These are phyloP conservation scores for Neovahlkampfia damariscottae DNA, from an alignment of 78 protist species.

Conservation along the genomic window DNA sequence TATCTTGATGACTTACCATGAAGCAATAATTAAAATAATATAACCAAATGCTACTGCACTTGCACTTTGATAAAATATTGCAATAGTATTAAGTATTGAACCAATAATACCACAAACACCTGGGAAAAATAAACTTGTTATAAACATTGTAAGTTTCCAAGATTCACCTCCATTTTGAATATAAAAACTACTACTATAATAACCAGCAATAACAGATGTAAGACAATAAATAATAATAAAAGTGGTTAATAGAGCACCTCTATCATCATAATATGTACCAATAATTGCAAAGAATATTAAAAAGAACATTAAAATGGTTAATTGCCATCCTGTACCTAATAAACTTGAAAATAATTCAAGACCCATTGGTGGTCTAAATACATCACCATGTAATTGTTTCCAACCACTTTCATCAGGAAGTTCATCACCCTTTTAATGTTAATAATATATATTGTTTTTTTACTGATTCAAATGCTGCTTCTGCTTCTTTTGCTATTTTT, in stretches of 20 bases:
- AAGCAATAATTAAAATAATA: not conserved
- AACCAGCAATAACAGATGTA: slow-evolving; percentile 43
- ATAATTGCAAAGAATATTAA: slow-evolving; percentile 35
- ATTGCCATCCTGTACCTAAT: slow-evolving; percentile 61
- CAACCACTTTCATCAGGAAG: slow-evolving; percentile 59
- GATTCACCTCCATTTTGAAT: slow-evolving; percentile 14
- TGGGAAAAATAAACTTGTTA: slow-evolving; percentile 45
- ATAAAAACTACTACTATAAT: slow-evolving; percentile 25
- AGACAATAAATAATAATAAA: slow-evolving; percentile 36
- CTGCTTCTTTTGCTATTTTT: no score
- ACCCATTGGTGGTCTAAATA: slow-evolving; percentile 54
- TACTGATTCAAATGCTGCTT: no score
- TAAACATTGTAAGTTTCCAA: slow-evolving; percentile 57
- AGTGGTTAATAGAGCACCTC: slow-evolving; percentile 40
- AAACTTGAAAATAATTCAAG: slow-evolving; percentile 34
- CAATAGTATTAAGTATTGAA: slow-evolving; percentile 47
- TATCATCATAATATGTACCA: slow-evolving; percentile 27
- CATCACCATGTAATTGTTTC: slow-evolving; percentile 70
- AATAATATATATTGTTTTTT: not conserved
- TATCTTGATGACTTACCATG: not conserved
- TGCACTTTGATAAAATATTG: slow-evolving; percentile 28
- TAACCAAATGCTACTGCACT: slow-evolving; percentile 27
- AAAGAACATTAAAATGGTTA: slow-evolving; percentile 13
- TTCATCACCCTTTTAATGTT: not conserved
- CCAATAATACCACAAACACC: not conserved